These are phyloP conservation scores for Ascoidea asiatica DNA, from an alignment of 805 yeast genomes.

Conservation along the genomic window DNA sequence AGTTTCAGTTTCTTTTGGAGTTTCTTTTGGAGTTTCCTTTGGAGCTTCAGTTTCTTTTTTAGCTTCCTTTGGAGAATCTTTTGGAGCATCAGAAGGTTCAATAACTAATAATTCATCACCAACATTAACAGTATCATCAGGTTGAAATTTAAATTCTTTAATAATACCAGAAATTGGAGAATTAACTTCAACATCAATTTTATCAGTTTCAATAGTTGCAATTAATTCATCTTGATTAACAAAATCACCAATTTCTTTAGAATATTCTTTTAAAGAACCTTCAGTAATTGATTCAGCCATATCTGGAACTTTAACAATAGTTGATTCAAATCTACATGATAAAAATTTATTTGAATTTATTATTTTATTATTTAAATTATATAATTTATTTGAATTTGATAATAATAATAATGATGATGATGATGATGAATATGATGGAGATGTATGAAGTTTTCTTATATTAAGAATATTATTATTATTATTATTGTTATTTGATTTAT, in stretches of 20 bases:
- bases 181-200: slow-evolving; percentile 94
- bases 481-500: too few relatives aligned
- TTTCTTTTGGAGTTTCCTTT: slow-evolving; percentile 19
- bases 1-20: slow-evolving; percentile 17
- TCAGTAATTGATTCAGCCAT: slow-evolving; percentile 99
- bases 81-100: slow-evolving; percentile 62
- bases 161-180: slow-evolving; percentile 88
- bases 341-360: too few relatives aligned
- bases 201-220: slow-evolving; percentile 97
- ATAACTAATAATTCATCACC: slow-evolving; percentile 87
- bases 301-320: slow-evolving; percentile 80
- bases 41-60: slow-evolving; percentile 29
- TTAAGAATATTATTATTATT: too few relatives aligned
- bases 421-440: too few relatives aligned
- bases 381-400: too few relatives aligned
- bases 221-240: slow-evolving; percentile 78
- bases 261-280: slow-evolving; percentile 71
- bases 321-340: slow-evolving; percentile 27
- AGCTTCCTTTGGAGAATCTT: slow-evolving; percentile 14
- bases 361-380: too few relatives aligned
- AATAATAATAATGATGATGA: too few relatives aligned
- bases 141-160: slow-evolving; percentile 65
- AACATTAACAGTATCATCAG: slow-evolving; percentile 90
- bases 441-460: too few relatives aligned
- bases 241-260: slow-evolving; percentile 74